Evolutionary conservation across 2,329 filamentous ascomycete species (phyloP).

Genomic region (Fusarium poae): DNA sequence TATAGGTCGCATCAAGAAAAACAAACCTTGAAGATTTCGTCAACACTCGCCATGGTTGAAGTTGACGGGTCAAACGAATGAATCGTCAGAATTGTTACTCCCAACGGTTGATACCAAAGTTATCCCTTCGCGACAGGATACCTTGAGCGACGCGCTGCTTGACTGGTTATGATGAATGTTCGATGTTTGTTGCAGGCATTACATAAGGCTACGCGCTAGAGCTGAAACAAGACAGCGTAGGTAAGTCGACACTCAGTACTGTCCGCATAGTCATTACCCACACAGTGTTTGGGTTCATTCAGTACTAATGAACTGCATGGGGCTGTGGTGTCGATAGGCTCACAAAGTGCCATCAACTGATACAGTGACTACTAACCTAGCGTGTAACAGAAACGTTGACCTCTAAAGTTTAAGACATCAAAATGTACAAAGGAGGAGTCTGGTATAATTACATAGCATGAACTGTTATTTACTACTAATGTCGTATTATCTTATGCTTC

Average conservation of each 20-base stretch:
- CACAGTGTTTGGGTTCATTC: conserved; percentile 19
- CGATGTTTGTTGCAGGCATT: conserved; percentile 26
- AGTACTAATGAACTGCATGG: neutral
- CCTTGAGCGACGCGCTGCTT: conserved; percentile 23
- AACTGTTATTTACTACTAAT: neutral
- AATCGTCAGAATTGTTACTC: neutral
- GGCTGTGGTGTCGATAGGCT: neutral
- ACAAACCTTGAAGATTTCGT: conserved; percentile 69
- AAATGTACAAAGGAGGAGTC: neutral
- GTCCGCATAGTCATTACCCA: neutral
- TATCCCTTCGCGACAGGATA: conserved; percentile 28
- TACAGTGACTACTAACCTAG: neutral
- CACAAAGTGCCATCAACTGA: neutral
- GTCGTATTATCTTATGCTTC: neutral
- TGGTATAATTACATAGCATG: neutral
- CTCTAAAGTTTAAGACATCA: neutral
- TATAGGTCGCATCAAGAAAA: neutral
- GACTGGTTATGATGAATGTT: conserved; percentile 28
- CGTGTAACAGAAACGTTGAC: neutral
- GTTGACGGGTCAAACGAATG: neutral
- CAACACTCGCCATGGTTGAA: conserved; percentile 65
- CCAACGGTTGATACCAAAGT: neutral
- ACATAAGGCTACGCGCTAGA: conserved; percentile 16
- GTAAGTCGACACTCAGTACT: neutral
- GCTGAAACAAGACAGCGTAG: conserved; percentile 12